Conservation (phyloP, 2,329 filamentous ascomycete species). For the Aspergillus fructus region DNA sequence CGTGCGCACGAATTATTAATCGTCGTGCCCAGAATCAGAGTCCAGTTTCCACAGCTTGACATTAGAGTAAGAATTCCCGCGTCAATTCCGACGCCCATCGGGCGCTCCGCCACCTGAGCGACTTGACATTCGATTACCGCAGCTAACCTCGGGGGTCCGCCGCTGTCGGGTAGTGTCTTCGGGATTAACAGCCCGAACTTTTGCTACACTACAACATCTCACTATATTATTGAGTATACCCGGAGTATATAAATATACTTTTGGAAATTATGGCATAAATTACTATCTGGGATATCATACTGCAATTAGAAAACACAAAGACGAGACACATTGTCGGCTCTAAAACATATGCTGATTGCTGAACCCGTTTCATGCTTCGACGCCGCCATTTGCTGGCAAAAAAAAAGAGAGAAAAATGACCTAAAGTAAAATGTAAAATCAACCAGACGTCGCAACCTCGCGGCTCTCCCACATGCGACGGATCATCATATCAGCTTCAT, state of each 20-base stretch:
- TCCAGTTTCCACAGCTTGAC: neutral
- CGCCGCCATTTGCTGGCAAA: neutral
- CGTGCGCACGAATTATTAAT: neutral
- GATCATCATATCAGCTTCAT: slow-evolving; percentile 40
- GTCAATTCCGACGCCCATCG: neutral
- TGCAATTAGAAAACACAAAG: neutral
- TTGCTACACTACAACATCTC: neutral
- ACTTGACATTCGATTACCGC: slow-evolving; percentile 15
- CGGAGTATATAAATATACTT: neutral
- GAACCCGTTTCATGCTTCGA: neutral
- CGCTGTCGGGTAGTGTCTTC: slow-evolving; percentile 22
- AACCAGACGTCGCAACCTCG: slow-evolving; percentile 39
- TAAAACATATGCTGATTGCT: neutral
- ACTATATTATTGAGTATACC: too few relatives aligned
- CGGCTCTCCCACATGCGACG: slow-evolving; percentile 46
- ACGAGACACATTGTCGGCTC: neutral
- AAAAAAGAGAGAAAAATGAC: neutral
- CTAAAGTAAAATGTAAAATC: slow-evolving; percentile 9
- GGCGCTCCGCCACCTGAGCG: neutral
- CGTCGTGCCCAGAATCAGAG: neutral
- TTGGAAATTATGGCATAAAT: neutral
- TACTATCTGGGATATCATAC: slow-evolving; percentile 4
- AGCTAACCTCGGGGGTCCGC: slow-evolving; percentile 23
- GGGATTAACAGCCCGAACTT: slow-evolving; percentile 20
- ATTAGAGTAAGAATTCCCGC: slow-evolving; percentile 9